Conservation (phyloP, 345 rosid genomes). For the Gossypium turneri region DNA sequence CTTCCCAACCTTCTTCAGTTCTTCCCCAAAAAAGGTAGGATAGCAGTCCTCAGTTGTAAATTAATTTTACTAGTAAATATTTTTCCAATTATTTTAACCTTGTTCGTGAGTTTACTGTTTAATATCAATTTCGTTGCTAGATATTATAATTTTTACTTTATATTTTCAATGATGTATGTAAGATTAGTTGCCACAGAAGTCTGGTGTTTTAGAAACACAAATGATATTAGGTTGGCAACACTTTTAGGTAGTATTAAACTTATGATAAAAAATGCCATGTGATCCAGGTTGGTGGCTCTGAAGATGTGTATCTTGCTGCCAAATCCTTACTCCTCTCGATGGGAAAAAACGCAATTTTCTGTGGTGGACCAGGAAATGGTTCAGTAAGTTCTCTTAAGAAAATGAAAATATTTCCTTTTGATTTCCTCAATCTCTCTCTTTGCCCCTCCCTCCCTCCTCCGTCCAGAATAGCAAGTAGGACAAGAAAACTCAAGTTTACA, state of each 20-base stretch:
- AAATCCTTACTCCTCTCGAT: slow-evolving; percentile 65
- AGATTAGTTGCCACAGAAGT: background rate
- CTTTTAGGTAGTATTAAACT: background rate
- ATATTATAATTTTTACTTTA: background rate
- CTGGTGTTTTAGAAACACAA: background rate
- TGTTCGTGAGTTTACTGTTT: background rate
- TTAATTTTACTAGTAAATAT: background rate
- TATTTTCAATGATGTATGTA: background rate
- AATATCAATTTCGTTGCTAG: background rate
- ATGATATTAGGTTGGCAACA: background rate
- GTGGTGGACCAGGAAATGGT: slow-evolving; percentile 95
- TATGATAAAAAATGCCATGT: slow-evolving; percentile 18
- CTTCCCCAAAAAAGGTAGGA: background rate
- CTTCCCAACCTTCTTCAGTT: background rate
- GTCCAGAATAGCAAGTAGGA: background rate
- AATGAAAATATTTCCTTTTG: background rate
- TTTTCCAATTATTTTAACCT: background rate
- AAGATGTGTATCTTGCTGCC: slow-evolving; percentile 68
- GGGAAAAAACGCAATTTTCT: slow-evolving; percentile 74
- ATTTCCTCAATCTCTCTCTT: background rate
- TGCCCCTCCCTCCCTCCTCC: background rate
- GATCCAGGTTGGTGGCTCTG: slow-evolving; percentile 85
- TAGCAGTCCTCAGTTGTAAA: background rate
- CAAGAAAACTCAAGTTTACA: background rate
- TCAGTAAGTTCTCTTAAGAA: slow-evolving; percentile 53